phyloP scores from a whole-genome alignment of 225 moss, liverwort and hornwort genomes.

The Pseudoscleropodium purum region DNA sequence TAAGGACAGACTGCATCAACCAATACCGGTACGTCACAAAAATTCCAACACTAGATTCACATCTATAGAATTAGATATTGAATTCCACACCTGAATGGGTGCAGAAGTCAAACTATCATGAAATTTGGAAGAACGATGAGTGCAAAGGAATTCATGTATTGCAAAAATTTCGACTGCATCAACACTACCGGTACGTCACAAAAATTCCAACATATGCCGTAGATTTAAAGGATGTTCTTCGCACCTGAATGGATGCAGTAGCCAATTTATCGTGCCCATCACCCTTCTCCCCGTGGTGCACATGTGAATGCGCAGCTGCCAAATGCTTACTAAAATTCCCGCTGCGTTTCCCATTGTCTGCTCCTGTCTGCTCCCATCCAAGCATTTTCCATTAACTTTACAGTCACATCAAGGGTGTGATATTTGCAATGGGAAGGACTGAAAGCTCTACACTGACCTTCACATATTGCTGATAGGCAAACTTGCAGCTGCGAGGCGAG shows the following conservation, averaged over 20 bases:
- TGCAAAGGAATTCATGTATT: not conserved
- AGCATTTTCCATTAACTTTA: not conserved
- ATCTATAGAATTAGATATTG: not conserved
- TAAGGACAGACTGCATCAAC: not conserved
- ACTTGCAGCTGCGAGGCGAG: constrained; percentile 49
- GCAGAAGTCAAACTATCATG: not conserved
- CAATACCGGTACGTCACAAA: not conserved
- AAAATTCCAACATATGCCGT: not conserved
- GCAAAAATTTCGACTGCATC: not conserved
- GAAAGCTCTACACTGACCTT: constrained; percentile 23
- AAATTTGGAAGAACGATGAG: not conserved
- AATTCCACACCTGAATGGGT: not conserved
- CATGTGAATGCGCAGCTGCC: constrained; percentile 74
- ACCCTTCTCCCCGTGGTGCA: constrained; percentile 56
- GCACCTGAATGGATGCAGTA: constrained; percentile 17
- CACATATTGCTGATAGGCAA: constrained; percentile 36
- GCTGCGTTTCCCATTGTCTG: constrained; percentile 37
- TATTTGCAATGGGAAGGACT: not conserved
- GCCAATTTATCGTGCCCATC: constrained; percentile 24
- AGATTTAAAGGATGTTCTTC: not conserved
- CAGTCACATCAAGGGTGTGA: not conserved
- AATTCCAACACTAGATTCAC: not conserved
- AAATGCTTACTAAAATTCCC: constrained; percentile 54
- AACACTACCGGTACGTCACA: not conserved
- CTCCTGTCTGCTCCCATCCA: constrained; percentile 19